Evolutionary conservation across 306 rosid species (phyloP).

Genomic region (Abrus pulchellus): DNA sequence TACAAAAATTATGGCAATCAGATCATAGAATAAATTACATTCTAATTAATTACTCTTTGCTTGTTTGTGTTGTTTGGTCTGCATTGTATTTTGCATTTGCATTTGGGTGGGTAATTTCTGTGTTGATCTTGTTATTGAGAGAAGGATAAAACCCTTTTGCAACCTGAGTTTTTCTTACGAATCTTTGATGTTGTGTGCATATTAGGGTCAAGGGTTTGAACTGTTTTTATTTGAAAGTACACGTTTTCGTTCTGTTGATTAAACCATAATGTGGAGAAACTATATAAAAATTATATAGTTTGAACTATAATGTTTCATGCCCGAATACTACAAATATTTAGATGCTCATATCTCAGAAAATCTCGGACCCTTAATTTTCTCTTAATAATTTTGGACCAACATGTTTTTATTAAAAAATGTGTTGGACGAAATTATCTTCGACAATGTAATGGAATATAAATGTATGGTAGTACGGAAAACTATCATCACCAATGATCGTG

Average conservation of each 20-base stretch:
- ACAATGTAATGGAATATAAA: not conserved
- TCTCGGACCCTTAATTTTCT: not conserved
- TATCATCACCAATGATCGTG: not conserved
- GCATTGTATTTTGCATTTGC: not conserved
- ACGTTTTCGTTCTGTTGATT: not conserved
- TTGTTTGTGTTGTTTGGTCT: not conserved
- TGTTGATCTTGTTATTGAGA: not conserved
- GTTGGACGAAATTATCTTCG: not conserved
- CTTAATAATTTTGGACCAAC: not conserved
- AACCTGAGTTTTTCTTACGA: not conserved
- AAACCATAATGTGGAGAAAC: not conserved
- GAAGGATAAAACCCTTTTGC: not conserved
- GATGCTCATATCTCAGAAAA: not conserved
- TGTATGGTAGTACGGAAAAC: not conserved
- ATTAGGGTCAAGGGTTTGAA: not conserved
- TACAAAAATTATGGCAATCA: slow-evolving; percentile 54
- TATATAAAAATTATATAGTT: not conserved
- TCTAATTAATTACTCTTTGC: not conserved
- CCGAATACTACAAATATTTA: not conserved
- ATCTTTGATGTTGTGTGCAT: not conserved
- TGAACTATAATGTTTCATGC: not conserved
- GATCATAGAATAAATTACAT: slow-evolving; percentile 42
- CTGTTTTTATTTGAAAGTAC: not conserved
- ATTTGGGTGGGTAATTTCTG: not conserved
- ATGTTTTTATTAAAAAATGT: not conserved